Base-by-base conservation (phyloP, 2,329 filamentous ascomycete genomes). In the Arthrobotrys sinensis region DNA sequence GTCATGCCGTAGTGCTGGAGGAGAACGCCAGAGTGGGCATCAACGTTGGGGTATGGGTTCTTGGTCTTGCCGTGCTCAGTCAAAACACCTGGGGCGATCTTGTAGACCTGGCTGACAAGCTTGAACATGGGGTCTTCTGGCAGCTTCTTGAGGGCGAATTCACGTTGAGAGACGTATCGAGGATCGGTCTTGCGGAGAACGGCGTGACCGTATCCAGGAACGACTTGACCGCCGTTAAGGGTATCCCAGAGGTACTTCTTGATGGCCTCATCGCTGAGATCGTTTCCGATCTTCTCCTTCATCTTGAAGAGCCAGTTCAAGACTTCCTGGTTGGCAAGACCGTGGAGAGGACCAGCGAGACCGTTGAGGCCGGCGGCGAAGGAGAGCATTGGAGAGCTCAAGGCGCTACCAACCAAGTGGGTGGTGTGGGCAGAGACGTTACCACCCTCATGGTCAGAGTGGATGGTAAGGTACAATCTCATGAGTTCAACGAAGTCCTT, bases 21-120 rank as follows among this genome's bases (percentile, higher is more conserved):
- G 82, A 99, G 93, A 82, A 99, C 96, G 89, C 96, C 96, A 36
- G 94, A 97, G 92, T 98, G 96, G 84, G 95, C 94, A 85, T 98
- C 95, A 84, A 98, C 94, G 89, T 98, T 98, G 87, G 96, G 96
- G 90, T 90, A 98, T 82, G 95, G 95, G 92, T 98, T 97, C 93
- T 98, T 98, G 89, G 95, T 98, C 93, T 99, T 99, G 88, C 96
- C 96, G 89, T 99, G 96, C 91, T 99, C 94, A 82, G 96, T 99
- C 85, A 99, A 89, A 83, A 99, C 96, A 84, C 92, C 92, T 81
- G 96, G 96, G 81, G 96, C 96, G 83, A 99, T 98, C 93, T 99
- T 99, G 93, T 98, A 99, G 83, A 99, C 96, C 89, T 99, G 96
- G 90, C 93, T 96, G 88, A 99, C 96, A 82, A 99, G 93, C 91